Conservation (phyloP, 2,329 filamentous ascomycete genomes). For the Xylariaceae sp. region DNA sequence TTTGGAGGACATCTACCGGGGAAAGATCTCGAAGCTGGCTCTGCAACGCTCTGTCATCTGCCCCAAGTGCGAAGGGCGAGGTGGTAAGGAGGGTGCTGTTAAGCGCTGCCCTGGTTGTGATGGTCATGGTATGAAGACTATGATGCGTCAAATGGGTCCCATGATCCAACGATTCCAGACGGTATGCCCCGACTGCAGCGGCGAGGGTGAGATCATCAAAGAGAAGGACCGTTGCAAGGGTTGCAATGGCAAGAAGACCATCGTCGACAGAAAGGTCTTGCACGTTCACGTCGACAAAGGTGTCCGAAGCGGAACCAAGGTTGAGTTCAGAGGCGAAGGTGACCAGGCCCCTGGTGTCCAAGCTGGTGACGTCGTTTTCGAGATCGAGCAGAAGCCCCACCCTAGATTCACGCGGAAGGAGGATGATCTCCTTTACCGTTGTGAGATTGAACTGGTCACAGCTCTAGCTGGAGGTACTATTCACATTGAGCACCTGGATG, state of each 20-base stretch:
- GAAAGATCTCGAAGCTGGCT: slow-evolving; percentile 96
- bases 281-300: slow-evolving; percentile 97
- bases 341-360: slow-evolving; percentile 93
- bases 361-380: slow-evolving; percentile 95
- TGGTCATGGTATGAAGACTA: slow-evolving; percentile 97
- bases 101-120: slow-evolving; percentile 91
- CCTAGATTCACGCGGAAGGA: slow-evolving; percentile 92
- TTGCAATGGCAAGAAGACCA: slow-evolving; percentile 96
- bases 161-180: slow-evolving; percentile 99
- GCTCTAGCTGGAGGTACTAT: slow-evolving; percentile 91
- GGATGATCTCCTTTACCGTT: slow-evolving; percentile 93
- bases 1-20: slow-evolving; percentile 96
- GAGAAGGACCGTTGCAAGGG: slow-evolving; percentile 98
- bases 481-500: slow-evolving; percentile 94
- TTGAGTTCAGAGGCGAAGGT: slow-evolving; percentile 96
- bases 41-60: slow-evolving; percentile 98
- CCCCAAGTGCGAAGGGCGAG: slow-evolving; percentile 89
- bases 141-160: slow-evolving; percentile 99
- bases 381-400: slow-evolving; percentile 99
- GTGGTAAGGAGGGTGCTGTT: slow-evolving; percentile 97
- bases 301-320: slow-evolving; percentile 91
- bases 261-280: slow-evolving; percentile 96
- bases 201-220: slow-evolving; percentile 94
- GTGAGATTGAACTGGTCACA: slow-evolving; percentile 94
- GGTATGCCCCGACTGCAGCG: slow-evolving; percentile 96